phyloP scores from a whole-genome alignment of 2,329 filamentous ascomycete species.

The Tolypocladium sp. region DNA sequence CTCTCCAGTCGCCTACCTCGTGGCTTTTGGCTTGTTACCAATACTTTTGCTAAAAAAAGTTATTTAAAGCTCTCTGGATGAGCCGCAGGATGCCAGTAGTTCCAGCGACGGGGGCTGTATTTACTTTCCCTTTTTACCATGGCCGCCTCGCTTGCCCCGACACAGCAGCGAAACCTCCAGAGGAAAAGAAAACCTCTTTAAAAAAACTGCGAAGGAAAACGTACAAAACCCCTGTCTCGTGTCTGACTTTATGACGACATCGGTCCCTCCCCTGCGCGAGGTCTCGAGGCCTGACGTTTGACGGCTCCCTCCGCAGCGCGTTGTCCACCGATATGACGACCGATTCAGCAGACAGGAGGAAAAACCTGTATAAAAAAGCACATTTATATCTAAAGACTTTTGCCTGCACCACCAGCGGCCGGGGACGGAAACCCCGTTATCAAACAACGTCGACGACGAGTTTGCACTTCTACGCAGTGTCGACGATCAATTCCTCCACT shows the following conservation, averaged over 20 bases:
- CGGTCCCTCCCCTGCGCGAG: neutral
- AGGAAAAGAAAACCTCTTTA: neutral
- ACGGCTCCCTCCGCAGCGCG: neutral
- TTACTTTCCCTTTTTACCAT: too few species aligned
- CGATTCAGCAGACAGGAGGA: neutral
- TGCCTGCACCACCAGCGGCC: neutral
- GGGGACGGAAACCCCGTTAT: neutral
- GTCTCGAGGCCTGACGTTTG: neutral
- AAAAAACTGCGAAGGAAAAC: neutral
- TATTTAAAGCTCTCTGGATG: too few species aligned
- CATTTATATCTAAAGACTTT: too few species aligned
- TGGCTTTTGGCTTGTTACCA: too few species aligned
- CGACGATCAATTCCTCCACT: constrained; percentile 4
- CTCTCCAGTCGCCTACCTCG: too few species aligned
- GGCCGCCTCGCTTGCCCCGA: too few species aligned
- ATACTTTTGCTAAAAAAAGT: too few species aligned
- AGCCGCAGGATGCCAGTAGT: too few species aligned
- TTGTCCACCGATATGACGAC: neutral
- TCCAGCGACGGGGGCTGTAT: too few species aligned
- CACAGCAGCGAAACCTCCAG: neutral
- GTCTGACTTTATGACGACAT: neutral
- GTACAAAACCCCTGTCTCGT: neutral
- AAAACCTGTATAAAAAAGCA: neutral
- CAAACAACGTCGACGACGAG: constrained; percentile 3
- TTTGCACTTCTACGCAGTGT: constrained; percentile 5